Percentiles rank a stretch among this genome's conserved stretches.
phyloP scores from a whole-genome alignment of 2,329 filamentous ascomycete genomes.

The Pleurostoma richardsiae region DNA sequence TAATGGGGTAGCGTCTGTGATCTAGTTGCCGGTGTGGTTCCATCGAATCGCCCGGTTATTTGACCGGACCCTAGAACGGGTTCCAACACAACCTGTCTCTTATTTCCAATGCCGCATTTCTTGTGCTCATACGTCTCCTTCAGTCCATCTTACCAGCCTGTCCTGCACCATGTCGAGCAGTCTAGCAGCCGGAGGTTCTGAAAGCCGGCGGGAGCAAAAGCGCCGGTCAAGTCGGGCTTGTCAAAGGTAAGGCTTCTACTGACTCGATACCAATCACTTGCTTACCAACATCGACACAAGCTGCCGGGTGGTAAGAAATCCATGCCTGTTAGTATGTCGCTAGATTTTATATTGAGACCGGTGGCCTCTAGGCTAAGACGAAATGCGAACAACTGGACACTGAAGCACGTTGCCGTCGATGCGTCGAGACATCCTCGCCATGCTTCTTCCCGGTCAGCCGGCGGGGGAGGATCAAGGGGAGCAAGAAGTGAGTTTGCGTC shows the following conservation, averaged over 20 bases:
- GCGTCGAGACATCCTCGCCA: neutral
- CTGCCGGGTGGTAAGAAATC: neutral
- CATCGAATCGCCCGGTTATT: neutral
- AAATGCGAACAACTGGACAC: neutral
- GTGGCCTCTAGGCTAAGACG: conserved; percentile 1
- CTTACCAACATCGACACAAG: neutral
- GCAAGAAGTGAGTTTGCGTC: conserved; percentile 4
- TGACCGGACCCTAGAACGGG: neutral
- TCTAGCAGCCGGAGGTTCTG: neutral
- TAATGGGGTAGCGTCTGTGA: neutral
- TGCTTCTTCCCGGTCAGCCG: conserved; percentile 2
- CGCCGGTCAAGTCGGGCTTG: conserved; percentile 3
- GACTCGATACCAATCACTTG: neutral
- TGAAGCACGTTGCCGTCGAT: conserved; percentile 2
- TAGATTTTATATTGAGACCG: neutral
- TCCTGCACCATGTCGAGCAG: neutral
- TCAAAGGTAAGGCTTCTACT: conserved; percentile 1
- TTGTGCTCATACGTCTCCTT: neutral
- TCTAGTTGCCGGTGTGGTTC: neutral
- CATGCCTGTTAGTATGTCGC: neutral
- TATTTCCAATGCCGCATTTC: neutral
- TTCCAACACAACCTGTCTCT: neutral
- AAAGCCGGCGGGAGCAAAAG: neutral
- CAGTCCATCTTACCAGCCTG: neutral
- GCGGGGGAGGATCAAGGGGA: conserved; percentile 2